phyloP scores from a whole-genome alignment of 2,329 filamentous ascomycete genomes.

The Cylindrodendrum hubeiense region DNA sequence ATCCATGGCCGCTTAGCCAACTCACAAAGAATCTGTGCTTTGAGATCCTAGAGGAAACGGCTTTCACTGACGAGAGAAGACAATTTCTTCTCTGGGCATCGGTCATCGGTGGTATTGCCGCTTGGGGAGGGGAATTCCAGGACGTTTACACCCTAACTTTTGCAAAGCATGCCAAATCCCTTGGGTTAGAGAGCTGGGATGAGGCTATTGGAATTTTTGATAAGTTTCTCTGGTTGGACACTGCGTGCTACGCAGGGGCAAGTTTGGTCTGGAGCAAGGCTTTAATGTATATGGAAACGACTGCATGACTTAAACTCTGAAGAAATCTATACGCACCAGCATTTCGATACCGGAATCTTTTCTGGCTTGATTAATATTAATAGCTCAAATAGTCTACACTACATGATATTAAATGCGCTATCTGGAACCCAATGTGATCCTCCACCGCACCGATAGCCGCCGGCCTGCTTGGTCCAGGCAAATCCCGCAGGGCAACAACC shows the following conservation, averaged over 20 bases:
- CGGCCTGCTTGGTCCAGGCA: conserved; percentile 69
- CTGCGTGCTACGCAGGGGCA: background rate
- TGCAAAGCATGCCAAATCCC: background rate
- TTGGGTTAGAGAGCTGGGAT: background rate
- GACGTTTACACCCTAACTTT: background rate
- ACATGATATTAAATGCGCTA: conserved; percentile 23
- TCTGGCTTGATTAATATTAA: background rate
- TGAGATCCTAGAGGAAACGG: background rate
- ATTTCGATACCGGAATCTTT: background rate
- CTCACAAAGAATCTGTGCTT: background rate
- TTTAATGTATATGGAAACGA: background rate
- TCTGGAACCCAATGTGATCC: conserved; percentile 64
- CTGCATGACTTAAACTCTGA: background rate
- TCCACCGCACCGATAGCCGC: conserved; percentile 73
- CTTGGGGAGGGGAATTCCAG: background rate
- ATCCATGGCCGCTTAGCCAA: background rate
- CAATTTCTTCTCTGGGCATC: background rate
- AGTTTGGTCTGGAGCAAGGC: background rate
- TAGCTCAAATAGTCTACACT: background rate
- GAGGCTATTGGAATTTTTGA: background rate
- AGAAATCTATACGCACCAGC: background rate
- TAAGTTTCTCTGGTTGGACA: background rate
- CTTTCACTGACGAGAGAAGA: background rate
- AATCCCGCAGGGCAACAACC: conserved; percentile 70
- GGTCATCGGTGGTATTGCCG: background rate